Evolutionary conservation across 352 stramenopile genomes (phyloP).

Genomic region (Achlya hypogyna): DNA sequence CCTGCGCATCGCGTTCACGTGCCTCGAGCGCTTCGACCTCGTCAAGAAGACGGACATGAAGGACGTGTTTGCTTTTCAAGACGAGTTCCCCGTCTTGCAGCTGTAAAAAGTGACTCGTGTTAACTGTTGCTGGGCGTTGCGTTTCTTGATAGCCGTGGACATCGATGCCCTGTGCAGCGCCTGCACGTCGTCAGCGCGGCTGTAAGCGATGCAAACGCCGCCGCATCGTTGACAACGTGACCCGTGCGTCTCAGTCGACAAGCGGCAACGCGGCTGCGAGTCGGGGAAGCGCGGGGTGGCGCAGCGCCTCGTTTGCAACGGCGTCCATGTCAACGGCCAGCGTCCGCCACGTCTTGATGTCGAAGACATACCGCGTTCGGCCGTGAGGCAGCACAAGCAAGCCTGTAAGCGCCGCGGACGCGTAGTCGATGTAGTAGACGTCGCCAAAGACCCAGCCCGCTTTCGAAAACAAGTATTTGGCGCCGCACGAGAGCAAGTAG

Average conservation of each 20-base stretch:
- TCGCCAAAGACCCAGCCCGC: background rate
- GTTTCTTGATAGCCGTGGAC: too few species aligned
- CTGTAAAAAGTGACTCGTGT: too few species aligned
- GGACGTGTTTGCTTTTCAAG: slow-evolving; percentile 66
- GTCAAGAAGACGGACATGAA: slow-evolving; percentile 85
- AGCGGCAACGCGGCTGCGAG: background rate
- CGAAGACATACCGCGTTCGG: background rate
- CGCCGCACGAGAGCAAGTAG: background rate
- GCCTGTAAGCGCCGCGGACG: background rate
- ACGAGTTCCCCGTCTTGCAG: slow-evolving; percentile 80
- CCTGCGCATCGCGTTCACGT: slow-evolving; percentile 96
- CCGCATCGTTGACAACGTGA: too few species aligned
- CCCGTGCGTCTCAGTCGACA: background rate
- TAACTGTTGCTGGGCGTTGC: too few species aligned
- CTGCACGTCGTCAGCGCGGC: too few species aligned
- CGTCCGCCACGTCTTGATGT: slow-evolving; percentile 15
- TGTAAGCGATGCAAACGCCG: too few species aligned
- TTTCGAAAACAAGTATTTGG: background rate
- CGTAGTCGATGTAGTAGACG: slow-evolving; percentile 4
- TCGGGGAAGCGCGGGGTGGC: background rate
- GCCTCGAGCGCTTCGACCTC: slow-evolving; percentile 95
- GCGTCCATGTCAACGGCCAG: background rate
- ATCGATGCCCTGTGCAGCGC: too few species aligned
- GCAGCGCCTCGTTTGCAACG: background rate
- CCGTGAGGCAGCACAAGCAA: background rate